Evolutionary conservation across 768 basidiomycete species (phyloP), one percentile per base, ranked within the genome.

Genomic region (Tricholoma terreum): DNA sequence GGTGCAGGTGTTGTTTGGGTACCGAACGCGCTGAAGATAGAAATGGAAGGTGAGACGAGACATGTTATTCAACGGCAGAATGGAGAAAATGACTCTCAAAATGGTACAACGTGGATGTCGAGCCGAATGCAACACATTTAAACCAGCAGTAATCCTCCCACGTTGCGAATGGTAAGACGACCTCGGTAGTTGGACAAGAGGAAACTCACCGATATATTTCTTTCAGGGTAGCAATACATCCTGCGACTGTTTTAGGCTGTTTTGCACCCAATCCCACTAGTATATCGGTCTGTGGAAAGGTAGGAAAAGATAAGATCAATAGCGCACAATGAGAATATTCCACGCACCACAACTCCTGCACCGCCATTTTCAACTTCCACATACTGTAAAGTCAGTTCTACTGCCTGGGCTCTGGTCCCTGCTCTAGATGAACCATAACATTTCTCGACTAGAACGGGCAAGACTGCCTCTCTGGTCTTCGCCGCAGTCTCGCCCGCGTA

Each of bases 371-470:
- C 95, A 30, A 94, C 89, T 70, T 98, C 97, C 34, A 93, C 87
- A 69, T 94, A 98, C 69, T 95, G 90, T 63, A 94, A 73, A 52
- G 84, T 81, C 12, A 97, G 80, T 65, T 98, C 97, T 38, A 91
- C 72, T 11, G 92, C 90, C 58, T 95, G 90, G 59, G 80, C 83
- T 76, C 87, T 97, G 15, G 96, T 98, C 19, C 92, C 94, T 9
- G 89, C 88, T 67, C 95, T 82, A 36, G 94, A 76, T 17, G 95
- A 94, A 22, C 96, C 94, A 55, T 97, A 82, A 66, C 92, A 94
- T 72, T 99, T 99, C 66, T 99, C 97, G 35, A 98, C 94, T 58
- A 99, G 73, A 3, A 89, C 88, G n/a, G 94, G 92, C 7, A 97
- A 78, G 8, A 99, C 86, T 2, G 78, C 80, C 52, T 90, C 84